These are phyloP conservation scores for Hawksworthiomyces lignivorus DNA, from an alignment of 2,329 filamentous ascomycete genomes.

Conservation along the genomic window DNA sequence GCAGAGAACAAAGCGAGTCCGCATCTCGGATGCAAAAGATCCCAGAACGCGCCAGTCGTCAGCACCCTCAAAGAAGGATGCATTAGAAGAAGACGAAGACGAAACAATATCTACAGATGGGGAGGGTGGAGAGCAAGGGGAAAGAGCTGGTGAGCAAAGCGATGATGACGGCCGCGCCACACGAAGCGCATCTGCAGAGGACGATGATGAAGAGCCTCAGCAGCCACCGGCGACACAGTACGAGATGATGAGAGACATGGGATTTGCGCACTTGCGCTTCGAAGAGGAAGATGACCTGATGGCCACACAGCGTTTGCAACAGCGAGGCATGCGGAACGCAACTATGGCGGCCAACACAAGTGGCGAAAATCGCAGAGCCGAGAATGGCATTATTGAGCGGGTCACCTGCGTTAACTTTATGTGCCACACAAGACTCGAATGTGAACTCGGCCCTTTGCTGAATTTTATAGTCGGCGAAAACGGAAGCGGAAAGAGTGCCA, in stretches of 20 bases:
- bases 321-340: constrained; percentile 22
- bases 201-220: not conserved
- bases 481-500: constrained; percentile 93
- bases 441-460: constrained; percentile 84
- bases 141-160: too few relatives aligned
- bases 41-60: not conserved
- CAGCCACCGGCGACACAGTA: constrained; percentile 51
- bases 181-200: constrained; percentile 5
- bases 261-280: constrained; percentile 50
- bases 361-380: constrained; percentile 66
- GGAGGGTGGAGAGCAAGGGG: too few relatives aligned
- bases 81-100: too few relatives aligned
- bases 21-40: constrained; percentile 23
- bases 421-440: constrained; percentile 78
- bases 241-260: constrained; percentile 51
- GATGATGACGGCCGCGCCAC: too few relatives aligned
- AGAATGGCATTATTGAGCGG: constrained; percentile 80
- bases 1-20: constrained; percentile 27
- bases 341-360: constrained; percentile 15
- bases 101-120: too few relatives aligned
- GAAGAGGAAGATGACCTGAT: constrained; percentile 52
- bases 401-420: constrained; percentile 91
- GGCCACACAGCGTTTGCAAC: constrained; percentile 57
- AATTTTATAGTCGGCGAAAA: constrained; percentile 99
- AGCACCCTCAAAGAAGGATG: too few relatives aligned